phyloP scores from a whole-genome alignment of 2,329 filamentous ascomycete genomes.

The Pseudopyricularia cyperi region DNA sequence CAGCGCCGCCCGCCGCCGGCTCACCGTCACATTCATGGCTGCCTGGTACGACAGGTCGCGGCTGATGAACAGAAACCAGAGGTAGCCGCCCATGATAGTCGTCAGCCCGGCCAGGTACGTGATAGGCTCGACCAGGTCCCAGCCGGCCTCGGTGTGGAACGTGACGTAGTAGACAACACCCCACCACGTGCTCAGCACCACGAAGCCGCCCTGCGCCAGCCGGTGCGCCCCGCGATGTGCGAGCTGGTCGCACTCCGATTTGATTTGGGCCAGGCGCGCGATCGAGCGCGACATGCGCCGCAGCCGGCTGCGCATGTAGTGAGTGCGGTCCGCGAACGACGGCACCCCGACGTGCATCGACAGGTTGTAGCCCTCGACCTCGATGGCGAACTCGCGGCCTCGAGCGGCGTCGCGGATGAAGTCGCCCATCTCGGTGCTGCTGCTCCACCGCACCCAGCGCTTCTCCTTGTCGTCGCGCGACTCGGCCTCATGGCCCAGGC shows the following conservation, averaged over 20 bases:
- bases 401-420: slow-evolving; percentile 84
- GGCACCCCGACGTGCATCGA: slow-evolving; percentile 73
- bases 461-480: slow-evolving; percentile 26
- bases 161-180: slow-evolving; percentile 62
- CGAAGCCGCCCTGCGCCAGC: slow-evolving; percentile 70
- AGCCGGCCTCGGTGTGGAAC: slow-evolving; percentile 64
- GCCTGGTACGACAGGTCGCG: slow-evolving; percentile 77
- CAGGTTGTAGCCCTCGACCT: slow-evolving; percentile 53
- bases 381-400: slow-evolving; percentile 71
- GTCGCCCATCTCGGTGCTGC: slow-evolving; percentile 81
- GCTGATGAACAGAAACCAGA: slow-evolving; percentile 92
- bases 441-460: slow-evolving; percentile 77
- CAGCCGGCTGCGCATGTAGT: slow-evolving; percentile 69
- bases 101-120: slow-evolving; percentile 81
- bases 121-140: slow-evolving; percentile 84
- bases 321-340: slow-evolving; percentile 79
- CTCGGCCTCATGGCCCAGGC: slow-evolving; percentile 48
- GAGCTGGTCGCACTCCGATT: slow-evolving; percentile 66
- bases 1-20: slow-evolving; percentile 59
- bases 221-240: slow-evolving; percentile 68
- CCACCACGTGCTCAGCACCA: slow-evolving; percentile 65
- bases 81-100: slow-evolving; percentile 77
- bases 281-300: slow-evolving; percentile 59
- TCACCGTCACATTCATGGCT: slow-evolving; percentile 79
- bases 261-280: slow-evolving; percentile 56